Percentiles rank a stretch among this genome's conserved stretches.
These are phyloP conservation scores for Pseudonitzschia pungens DNA, from an alignment of 108 stramenopile species.

Conservation along the genomic window DNA sequence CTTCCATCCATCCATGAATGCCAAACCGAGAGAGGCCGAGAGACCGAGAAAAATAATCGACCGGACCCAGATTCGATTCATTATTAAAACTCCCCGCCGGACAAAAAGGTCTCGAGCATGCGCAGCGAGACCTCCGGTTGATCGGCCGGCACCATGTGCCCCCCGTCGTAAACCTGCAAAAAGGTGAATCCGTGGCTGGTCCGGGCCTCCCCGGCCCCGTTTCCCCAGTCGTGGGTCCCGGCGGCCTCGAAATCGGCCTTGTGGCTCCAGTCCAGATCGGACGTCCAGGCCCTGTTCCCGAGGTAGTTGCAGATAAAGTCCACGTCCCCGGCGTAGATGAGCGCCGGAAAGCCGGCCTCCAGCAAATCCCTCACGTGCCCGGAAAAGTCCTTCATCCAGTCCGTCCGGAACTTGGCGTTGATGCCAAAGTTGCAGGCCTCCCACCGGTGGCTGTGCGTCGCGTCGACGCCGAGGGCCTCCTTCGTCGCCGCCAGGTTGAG, in stretches of 20 bases:
- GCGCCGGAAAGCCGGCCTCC: conserved; percentile 72
- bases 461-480: conserved; percentile 74
- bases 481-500: conserved; percentile 78
- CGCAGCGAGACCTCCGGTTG: conserved; percentile 78
- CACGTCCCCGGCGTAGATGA: conserved; percentile 96
- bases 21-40: too few relatives aligned
- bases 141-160: conserved; percentile 97
- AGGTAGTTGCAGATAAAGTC: conserved; percentile 99
- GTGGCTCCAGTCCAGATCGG: conserved; percentile 86
- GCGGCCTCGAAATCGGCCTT: conserved; percentile 83
- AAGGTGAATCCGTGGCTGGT: conserved; percentile 78
- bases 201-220: conserved; percentile 72
- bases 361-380: conserved; percentile 80
- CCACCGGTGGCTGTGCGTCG: conserved; percentile 64
- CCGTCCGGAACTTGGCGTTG: conserved; percentile 83
- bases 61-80: too few relatives aligned
- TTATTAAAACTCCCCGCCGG: conserved; percentile 37
- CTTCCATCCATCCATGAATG: too few relatives aligned
- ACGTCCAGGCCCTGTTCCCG: conserved; percentile 94
- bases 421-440: conserved; percentile 84
- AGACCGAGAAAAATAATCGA: too few relatives aligned
- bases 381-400: conserved; percentile 93
- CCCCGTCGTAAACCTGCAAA: conserved; percentile 72
- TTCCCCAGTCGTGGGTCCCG: conserved; percentile 68
- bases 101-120: conserved; percentile 84